phyloP scores from a whole-genome alignment of 768 basidiomycete genomes.

The Amanita rubescens region DNA sequence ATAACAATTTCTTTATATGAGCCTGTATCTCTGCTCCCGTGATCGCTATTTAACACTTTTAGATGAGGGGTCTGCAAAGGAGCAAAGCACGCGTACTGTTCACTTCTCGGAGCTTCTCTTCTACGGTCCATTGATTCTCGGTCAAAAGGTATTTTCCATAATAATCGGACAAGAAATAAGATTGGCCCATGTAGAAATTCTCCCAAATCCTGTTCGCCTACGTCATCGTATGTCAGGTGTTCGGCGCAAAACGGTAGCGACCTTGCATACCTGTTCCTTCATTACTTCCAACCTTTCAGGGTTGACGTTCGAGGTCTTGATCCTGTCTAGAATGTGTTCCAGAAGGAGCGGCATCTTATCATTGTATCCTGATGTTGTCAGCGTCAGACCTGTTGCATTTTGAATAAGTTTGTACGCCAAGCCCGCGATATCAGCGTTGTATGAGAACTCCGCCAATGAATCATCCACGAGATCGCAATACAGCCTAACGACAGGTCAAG shows the following conservation, averaged over 20 bases:
- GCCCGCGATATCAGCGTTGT: slow-evolving; percentile 90
- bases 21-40: slow-evolving; percentile 61
- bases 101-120: slow-evolving; percentile 74
- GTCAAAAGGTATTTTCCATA: slow-evolving; percentile 66
- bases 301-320: slow-evolving; percentile 56
- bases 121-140: slow-evolving; percentile 65
- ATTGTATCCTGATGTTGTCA: slow-evolving; percentile 80
- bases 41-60: slow-evolving; percentile 40
- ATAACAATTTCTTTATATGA: slow-evolving; percentile 54
- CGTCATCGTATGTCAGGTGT: slow-evolving; percentile 3
- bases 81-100: slow-evolving; percentile 44
- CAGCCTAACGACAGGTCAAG: slow-evolving; percentile 37
- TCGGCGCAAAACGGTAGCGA: background rate
- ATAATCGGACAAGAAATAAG: slow-evolving; percentile 73
- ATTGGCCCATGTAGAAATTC: slow-evolving; percentile 84
- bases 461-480: slow-evolving; percentile 85
- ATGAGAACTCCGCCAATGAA: slow-evolving; percentile 82
- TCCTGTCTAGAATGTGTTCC: slow-evolving; percentile 60
- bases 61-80: background rate
- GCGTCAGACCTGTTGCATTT: slow-evolving; percentile 56
- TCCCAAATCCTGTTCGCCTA: slow-evolving; percentile 74
- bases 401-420: slow-evolving; percentile 63
- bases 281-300: slow-evolving; percentile 72
- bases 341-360: slow-evolving; percentile 80
- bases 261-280: slow-evolving; percentile 64